Conservation (phyloP, 306 rosid species). For the Quercus variabilis region DNA sequence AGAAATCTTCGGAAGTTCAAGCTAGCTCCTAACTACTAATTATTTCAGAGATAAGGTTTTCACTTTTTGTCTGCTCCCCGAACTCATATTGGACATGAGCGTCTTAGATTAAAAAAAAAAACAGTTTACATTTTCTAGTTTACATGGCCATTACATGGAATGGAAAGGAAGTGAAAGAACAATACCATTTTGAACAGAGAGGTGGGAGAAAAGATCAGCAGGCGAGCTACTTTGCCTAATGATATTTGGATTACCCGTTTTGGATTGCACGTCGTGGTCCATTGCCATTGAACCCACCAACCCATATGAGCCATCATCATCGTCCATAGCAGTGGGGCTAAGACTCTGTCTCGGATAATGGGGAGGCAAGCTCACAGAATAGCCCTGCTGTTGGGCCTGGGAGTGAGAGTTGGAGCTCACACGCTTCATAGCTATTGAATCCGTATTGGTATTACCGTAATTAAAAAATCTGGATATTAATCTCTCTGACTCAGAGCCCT, state of each 20-base stretch:
- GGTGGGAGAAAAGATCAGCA: constrained; percentile 52
- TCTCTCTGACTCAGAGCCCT: constrained; percentile 42
- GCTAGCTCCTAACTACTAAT: background rate
- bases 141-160: background rate
- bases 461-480: constrained; percentile 41
- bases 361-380: constrained; percentile 56
- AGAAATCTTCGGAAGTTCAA: background rate
- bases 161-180: background rate
- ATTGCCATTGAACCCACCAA: constrained; percentile 40
- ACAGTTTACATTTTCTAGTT: background rate
- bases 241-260: constrained; percentile 32
- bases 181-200: constrained; percentile 58
- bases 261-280: constrained; percentile 31
- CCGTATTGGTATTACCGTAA: constrained; percentile 15
- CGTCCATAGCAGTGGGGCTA: constrained; percentile 33
- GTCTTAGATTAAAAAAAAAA: background rate
- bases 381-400: constrained; percentile 22
- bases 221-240: constrained; percentile 63
- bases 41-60: background rate
- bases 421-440: constrained; percentile 23
- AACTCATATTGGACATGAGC: background rate
- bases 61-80: background rate
- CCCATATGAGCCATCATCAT: constrained; percentile 41
- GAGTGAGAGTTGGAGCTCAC: constrained; percentile 27
- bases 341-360: constrained; percentile 78